phyloP scores from a whole-genome alignment of 495 filamentous ascomycete genomes.

The Hypoxylon perforatum region DNA sequence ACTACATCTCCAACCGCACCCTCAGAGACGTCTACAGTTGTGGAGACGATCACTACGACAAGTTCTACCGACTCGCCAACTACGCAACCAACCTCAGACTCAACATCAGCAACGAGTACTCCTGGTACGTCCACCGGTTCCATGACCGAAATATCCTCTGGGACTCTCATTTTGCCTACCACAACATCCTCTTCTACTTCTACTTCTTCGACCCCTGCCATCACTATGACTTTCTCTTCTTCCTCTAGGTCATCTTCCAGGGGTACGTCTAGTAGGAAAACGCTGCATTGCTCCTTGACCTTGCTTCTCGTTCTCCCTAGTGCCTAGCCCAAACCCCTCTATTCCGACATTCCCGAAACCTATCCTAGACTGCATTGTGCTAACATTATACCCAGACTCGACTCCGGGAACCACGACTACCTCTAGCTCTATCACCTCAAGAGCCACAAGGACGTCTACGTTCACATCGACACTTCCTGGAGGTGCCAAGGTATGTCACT shows the following conservation, averaged over 20 bases:
- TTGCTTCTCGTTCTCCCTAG: constrained; percentile 17
- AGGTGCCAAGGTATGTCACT: constrained; percentile 49
- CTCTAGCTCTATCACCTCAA: constrained; percentile 24
- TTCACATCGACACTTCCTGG: constrained; percentile 52
- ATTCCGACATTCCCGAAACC: background rate
- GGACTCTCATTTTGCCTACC: constrained; percentile 10
- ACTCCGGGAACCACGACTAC: constrained; percentile 35
- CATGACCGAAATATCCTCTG: constrained; percentile 7
- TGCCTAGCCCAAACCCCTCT: background rate
- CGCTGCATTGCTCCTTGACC: constrained; percentile 7
- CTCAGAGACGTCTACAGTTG: constrained; percentile 24
- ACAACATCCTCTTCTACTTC: constrained; percentile 14
- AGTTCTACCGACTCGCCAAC: constrained; percentile 19
- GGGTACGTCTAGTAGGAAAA: constrained; percentile 20
- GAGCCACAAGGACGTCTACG: constrained; percentile 41
- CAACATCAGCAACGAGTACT: constrained; percentile 27
- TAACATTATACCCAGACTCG: constrained; percentile 28
- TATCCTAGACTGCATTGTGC: background rate
- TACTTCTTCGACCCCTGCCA: constrained; percentile 9
- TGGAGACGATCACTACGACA: constrained; percentile 13
- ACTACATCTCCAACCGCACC: constrained; percentile 20
- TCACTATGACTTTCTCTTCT: constrained; percentile 15
- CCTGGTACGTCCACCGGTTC: constrained; percentile 32
- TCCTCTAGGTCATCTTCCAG: constrained; percentile 28
- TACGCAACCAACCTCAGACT: constrained; percentile 28